Evolutionary conservation across 2,329 filamentous ascomycete species (phyloP).

Genomic region (Epicoccum nigrum): DNA sequence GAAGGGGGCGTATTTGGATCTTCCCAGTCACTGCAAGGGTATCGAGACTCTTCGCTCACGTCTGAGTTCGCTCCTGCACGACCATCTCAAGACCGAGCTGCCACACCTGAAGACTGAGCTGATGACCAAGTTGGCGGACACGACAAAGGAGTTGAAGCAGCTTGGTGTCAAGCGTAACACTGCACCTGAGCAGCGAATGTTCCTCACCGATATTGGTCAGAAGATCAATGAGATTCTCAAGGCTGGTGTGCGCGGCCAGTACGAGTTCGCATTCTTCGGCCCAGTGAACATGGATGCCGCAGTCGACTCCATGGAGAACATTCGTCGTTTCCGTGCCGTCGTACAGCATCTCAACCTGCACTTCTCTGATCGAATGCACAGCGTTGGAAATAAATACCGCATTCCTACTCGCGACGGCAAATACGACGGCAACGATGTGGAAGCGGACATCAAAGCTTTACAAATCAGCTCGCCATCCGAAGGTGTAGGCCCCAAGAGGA

Average conservation of each 20-base stretch:
- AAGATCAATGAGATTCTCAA: background rate
- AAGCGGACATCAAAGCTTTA: too few species aligned
- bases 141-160: background rate
- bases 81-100: background rate
- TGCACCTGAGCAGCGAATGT: background rate
- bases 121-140: background rate
- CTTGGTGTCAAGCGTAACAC: background rate
- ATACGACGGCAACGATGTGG: too few species aligned
- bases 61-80: background rate
- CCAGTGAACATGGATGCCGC: background rate
- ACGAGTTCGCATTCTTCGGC: background rate
- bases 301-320: background rate
- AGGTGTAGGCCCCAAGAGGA: too few species aligned
- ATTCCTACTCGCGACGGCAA: too few species aligned
- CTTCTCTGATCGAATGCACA: background rate
- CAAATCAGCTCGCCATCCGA: too few species aligned
- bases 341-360: background rate
- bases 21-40: background rate
- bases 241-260: background rate
- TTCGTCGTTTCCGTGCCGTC: constrained; percentile 1
- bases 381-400: too few species aligned
- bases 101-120: background rate
- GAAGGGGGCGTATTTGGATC: background rate
- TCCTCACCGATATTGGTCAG: background rate
- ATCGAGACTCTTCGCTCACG: background rate